phyloP scores from a whole-genome alignment of 768 basidiomycete genomes.

The Xerocomus potaroensis region DNA sequence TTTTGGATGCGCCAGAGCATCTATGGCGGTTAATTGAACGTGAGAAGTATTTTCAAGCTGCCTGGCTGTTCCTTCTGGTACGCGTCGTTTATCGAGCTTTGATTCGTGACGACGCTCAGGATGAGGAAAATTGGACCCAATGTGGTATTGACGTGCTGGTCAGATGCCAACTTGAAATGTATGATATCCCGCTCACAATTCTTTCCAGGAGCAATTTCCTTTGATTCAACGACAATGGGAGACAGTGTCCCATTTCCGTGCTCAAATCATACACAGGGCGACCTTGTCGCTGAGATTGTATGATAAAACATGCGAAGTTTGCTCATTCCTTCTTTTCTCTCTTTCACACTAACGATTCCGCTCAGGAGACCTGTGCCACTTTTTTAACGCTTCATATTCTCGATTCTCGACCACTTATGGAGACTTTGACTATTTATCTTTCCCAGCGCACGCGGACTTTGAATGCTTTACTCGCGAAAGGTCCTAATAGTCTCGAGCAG shows the following conservation, averaged over 20 bases:
- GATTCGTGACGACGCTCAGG: conserved; percentile 57
- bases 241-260: conserved; percentile 75
- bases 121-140: conserved; percentile 54
- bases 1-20: conserved; percentile 89
- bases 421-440: conserved; percentile 68
- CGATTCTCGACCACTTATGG: conserved; percentile 75
- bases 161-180: conserved; percentile 14
- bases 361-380: conserved; percentile 69
- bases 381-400: conserved; percentile 84
- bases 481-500: conserved; percentile 19
- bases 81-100: conserved; percentile 81
- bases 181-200: neutral
- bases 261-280: conserved; percentile 87
- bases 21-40: conserved; percentile 84
- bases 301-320: conserved; percentile 49
- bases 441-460: conserved; percentile 64
- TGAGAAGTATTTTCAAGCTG: conserved; percentile 74
- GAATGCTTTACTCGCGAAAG: conserved; percentile 39
- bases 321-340: conserved; percentile 9
- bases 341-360: neutral
- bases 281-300: conserved; percentile 71
- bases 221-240: conserved; percentile 94
- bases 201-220: conserved; percentile 73
- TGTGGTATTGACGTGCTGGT: conserved; percentile 65
- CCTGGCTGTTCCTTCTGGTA: conserved; percentile 83